phyloP scores from a whole-genome alignment of 192 early-diverging fungal species.

The Backusella parvicylindrica region DNA sequence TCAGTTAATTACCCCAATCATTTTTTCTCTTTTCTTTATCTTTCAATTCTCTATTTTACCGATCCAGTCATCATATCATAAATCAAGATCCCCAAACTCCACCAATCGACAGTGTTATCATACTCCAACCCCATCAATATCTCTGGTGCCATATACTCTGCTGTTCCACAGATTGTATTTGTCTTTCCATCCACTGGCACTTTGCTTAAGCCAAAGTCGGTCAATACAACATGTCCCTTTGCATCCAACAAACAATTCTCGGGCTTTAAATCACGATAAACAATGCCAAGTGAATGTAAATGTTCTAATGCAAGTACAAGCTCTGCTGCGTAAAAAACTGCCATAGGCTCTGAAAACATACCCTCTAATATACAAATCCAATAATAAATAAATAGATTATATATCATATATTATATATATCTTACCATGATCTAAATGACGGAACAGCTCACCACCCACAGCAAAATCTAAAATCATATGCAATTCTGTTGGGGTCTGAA shows the following conservation, averaged over 20 bases:
- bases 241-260: slow-evolving; percentile 68
- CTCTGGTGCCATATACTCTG: slow-evolving; percentile 73
- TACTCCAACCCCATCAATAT: slow-evolving; percentile 59
- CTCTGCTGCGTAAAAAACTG: slow-evolving; percentile 85
- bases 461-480: slow-evolving; percentile 89
- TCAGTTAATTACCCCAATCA: slow-evolving; percentile 12
- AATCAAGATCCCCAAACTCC: slow-evolving; percentile 83
- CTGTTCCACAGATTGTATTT: slow-evolving; percentile 69
- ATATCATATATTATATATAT: not conserved
- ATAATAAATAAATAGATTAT: not conserved
- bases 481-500: slow-evolving; percentile 80
- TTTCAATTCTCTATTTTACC: slow-evolving; percentile 59
- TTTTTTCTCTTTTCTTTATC: slow-evolving; percentile 34
- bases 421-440: slow-evolving; percentile 71
- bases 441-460: slow-evolving; percentile 89
- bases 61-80: slow-evolving; percentile 90
- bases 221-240: slow-evolving; percentile 81
- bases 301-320: slow-evolving; percentile 82
- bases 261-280: slow-evolving; percentile 82
- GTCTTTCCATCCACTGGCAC: slow-evolving; percentile 49
- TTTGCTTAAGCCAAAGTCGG: slow-evolving; percentile 92
- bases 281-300: slow-evolving; percentile 83
- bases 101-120: slow-evolving; percentile 82
- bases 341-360: slow-evolving; percentile 73
- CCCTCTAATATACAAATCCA: slow-evolving; percentile 36